These are phyloP conservation scores for Rhizophagus sp. DNA, from an alignment of 192 early-diverging fungal species.

Conservation along the genomic window DNA sequence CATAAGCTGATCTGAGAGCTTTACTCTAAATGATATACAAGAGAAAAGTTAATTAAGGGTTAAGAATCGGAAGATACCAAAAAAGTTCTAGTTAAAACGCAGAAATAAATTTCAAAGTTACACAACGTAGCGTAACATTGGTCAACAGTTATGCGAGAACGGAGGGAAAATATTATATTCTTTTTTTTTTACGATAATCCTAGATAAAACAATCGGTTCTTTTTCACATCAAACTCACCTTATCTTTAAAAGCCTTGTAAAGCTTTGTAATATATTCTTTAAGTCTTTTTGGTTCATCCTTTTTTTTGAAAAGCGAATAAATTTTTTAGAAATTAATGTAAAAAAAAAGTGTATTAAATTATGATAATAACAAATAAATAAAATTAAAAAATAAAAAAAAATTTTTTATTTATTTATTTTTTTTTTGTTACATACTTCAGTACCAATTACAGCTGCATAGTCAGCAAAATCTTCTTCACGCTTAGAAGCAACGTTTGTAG, in stretches of 20 bases:
- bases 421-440: conserved; percentile 16
- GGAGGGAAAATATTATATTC: background rate
- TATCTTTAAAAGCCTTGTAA: conserved; percentile 27
- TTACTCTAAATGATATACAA: background rate
- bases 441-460: conserved; percentile 17
- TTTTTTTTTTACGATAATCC: background rate
- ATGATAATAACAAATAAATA: background rate
- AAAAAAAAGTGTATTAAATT: too few species aligned
- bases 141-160: background rate
- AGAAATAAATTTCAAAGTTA: background rate
- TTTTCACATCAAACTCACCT: background rate
- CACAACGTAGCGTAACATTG: background rate
- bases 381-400: background rate
- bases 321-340: background rate
- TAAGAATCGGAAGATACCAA: background rate
- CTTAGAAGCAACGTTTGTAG: background rate
- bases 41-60: background rate
- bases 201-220: background rate
- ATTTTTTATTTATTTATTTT: background rate
- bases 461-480: conserved; percentile 24
- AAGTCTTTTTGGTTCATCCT: conserved; percentile 21
- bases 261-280: conserved; percentile 29
- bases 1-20: conserved; percentile 22
- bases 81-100: background rate
- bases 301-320: background rate